Evolutionary conservation across 257 asterid genomes (phyloP).

Genomic region (Forsythia viridissima): DNA sequence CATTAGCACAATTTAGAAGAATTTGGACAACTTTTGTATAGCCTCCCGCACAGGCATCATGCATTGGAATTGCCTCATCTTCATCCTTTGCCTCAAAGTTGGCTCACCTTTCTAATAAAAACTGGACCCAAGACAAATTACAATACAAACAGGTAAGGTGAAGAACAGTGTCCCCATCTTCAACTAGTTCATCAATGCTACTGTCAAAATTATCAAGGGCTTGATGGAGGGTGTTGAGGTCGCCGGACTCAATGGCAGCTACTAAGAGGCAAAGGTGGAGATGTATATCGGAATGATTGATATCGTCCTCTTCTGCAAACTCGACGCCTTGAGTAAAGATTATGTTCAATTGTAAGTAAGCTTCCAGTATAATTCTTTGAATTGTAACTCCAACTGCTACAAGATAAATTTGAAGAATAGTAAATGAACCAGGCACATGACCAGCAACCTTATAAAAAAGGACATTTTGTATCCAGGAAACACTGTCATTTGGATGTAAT

Average conservation of each 20-base stretch:
- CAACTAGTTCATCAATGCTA: conserved; percentile 74
- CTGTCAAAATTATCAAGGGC: conserved; percentile 70
- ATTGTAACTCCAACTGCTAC: no score
- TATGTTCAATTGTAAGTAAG: no score
- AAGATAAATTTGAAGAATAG: no score
- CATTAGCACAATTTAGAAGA: conserved; percentile 47
- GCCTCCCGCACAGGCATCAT: conserved; percentile 69
- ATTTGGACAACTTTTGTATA: conserved; percentile 63
- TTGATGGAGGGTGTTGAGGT: conserved; percentile 60
- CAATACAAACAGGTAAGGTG: conserved; percentile 86
- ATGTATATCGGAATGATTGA: conserved; percentile 51
- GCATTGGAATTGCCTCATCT: conserved; percentile 46
- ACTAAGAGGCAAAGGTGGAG: conserved; percentile 77
- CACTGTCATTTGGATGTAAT: no score
- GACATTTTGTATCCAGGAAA: no score
- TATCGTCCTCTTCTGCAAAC: conserved; percentile 41
- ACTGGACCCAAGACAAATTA: conserved; percentile 81
- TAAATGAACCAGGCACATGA: no score
- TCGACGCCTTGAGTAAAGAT: conserved; percentile 37
- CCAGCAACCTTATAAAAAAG: no score
- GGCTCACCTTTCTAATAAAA: conserved; percentile 66
- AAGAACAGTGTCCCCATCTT: conserved; percentile 96
- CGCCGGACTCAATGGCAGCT: conserved; percentile 68
- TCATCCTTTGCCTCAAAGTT: conserved; percentile 46
- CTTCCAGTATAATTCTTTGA: no score